Percentiles rank a stretch among this genome's conserved stretches.
Evolutionary conservation across 768 basidiomycete species (phyloP).

Genomic region (Pleurotus platypus): DNA sequence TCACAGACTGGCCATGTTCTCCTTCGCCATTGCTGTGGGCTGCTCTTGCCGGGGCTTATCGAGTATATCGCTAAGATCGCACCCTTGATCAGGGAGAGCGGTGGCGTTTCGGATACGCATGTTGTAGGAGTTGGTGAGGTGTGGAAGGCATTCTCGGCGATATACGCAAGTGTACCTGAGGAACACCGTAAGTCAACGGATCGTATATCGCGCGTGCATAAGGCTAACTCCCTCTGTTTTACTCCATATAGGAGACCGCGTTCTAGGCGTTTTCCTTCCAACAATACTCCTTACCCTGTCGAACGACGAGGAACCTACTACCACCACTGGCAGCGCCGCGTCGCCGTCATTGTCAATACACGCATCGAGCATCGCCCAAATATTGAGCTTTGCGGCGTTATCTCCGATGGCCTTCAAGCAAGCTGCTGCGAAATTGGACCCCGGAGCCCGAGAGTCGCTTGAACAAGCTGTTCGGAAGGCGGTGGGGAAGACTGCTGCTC

Average conservation of each 20-base stretch:
- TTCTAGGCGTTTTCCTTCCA: slow-evolving; percentile 72
- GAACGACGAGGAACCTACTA: slow-evolving; percentile 26
- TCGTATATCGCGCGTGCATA: no score
- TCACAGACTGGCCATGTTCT: slow-evolving; percentile 48
- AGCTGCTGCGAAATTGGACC: slow-evolving; percentile 66
- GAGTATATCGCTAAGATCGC: slow-evolving; percentile 73
- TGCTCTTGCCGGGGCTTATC: slow-evolving; percentile 80
- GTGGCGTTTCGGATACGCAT: slow-evolving; percentile 48
- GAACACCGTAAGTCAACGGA: slow-evolving; percentile 16
- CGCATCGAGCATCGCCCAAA: slow-evolving; percentile 56
- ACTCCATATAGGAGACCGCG: slow-evolving; percentile 47
- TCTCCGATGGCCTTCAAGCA: slow-evolving; percentile 83
- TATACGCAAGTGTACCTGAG: slow-evolving; percentile 54
- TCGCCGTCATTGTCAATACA: slow-evolving; percentile 40
- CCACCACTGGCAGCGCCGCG: neutral
- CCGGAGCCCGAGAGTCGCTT: slow-evolving; percentile 52
- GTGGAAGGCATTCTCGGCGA: slow-evolving; percentile 72
- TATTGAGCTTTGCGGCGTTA: slow-evolving; percentile 68
- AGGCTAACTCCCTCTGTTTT: no score
- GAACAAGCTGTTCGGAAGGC: slow-evolving; percentile 79
- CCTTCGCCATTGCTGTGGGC: slow-evolving; percentile 66
- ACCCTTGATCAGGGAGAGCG: slow-evolving; percentile 37
- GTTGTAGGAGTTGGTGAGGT: slow-evolving; percentile 70
- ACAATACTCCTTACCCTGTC: slow-evolving; percentile 70
- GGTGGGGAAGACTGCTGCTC: slow-evolving; percentile 42